Evolutionary conservation across 1,139 yeast species (phyloP), one percentile per base, ranked within the genome.

Genomic region (Taphrina pruni): DNA sequence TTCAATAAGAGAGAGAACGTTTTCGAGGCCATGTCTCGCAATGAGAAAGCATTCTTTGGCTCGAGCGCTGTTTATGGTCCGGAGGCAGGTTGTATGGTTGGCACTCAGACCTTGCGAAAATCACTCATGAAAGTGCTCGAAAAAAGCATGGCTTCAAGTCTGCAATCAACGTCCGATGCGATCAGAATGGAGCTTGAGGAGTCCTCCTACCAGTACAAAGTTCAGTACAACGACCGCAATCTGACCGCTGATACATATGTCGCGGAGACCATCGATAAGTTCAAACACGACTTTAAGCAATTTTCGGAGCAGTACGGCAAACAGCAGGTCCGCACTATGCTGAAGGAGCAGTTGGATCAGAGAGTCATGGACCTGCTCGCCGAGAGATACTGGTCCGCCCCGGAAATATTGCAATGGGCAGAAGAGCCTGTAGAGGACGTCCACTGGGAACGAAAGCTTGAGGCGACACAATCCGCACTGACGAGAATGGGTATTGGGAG

Each of bases 401-500:
- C 60, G 6, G 58, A 48, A 20, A 32, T 69, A 11, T 6, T 20
- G n/a, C n/a, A 45, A 8, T 61, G 66, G 71, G 79, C 88, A 64
- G 82, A 87, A 14, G 81, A 85, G 56, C 82, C 86, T 32, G 84
- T 85, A 46, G 91, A 87, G 73, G 96, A 92, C 76, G 80, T 87
- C 36, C 90, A 88, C 76, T 94, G 99, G 99, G 90, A 88, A 71
- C 84, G 89, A 74, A 92, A 91, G 78, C 80, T 95, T 50, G 99
- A 95, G 75, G 81, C 90, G 61, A 85, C 97, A 0, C 86, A 96
- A 0, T 88, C 93, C 9, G 86, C 90, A 56, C 81, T 95, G 67
- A 95, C 99, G 0, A 94, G 94, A 76, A 83, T 91, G 52, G 99
- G 99, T 0, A 88, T 95, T 61, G 99, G 99, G 6, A 84, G 99